phyloP scores from a whole-genome alignment of 2,329 filamentous ascomycete genomes.

The Xylaria polymorpha region DNA sequence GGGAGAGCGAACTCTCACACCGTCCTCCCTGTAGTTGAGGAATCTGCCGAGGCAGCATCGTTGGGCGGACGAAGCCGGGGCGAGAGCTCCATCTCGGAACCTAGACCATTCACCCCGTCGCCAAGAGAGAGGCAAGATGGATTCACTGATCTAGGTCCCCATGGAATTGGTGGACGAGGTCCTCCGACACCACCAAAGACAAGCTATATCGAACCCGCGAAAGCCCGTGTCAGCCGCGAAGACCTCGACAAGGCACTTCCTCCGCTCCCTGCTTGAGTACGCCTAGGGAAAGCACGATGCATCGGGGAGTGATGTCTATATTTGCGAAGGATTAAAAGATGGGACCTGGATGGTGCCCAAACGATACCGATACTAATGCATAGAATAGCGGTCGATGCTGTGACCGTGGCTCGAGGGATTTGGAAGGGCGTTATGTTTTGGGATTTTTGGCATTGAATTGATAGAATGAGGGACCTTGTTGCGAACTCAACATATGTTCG shows the following conservation, averaged over 20 bases:
- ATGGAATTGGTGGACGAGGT: conserved; percentile 49
- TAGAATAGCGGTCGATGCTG: conserved; percentile 30
- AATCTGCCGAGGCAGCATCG: conserved; percentile 82
- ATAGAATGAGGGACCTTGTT: conserved; percentile 23
- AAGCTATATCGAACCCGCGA: conserved; percentile 54
- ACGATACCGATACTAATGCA: conserved; percentile 32
- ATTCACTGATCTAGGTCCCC: conserved; percentile 50
- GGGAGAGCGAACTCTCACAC: conserved; percentile 48
- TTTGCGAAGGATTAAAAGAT: conserved; percentile 7
- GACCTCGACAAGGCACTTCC: conserved; percentile 71
- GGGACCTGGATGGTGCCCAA: conserved; percentile 13
- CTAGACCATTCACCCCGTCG: conserved; percentile 51
- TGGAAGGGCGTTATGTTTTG: conserved; percentile 25
- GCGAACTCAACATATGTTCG: not conserved
- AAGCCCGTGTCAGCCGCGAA: conserved; percentile 61
- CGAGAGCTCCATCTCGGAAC: conserved; percentile 52
- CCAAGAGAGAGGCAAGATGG: conserved; percentile 51
- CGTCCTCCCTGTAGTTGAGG: conserved; percentile 85
- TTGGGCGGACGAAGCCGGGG: conserved; percentile 69
- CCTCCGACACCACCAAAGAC: conserved; percentile 63
- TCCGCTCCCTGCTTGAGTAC: conserved; percentile 59
- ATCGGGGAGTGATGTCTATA: not conserved
- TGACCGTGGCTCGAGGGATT: conserved; percentile 15
- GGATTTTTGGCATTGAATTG: conserved; percentile 25
- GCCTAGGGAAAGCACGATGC: not conserved